Base-by-base conservation (phyloP, 192 early-diverging fungal genomes). In the Funneliformis geosporum region DNA sequence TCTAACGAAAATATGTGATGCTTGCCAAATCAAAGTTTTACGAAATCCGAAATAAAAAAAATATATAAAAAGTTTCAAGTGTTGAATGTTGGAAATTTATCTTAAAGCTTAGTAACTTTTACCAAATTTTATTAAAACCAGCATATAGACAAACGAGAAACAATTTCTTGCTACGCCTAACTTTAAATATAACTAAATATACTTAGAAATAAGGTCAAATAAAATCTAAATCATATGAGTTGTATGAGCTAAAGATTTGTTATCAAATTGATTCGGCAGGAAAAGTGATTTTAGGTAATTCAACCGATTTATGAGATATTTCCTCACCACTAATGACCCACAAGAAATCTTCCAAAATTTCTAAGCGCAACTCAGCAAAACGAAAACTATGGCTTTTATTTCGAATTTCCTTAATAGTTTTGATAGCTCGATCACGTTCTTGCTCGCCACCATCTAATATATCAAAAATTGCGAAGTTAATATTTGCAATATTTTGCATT, bases 271-370 rank as follows among this genome's bases (percentile, higher is more conserved):
- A 12, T 38, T 62, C 61, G 0, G 10, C 8, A 4, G 10, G 4
- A 8, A 27, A 62, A 1, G 60, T 62, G 8, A 25, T 64, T 69
- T 9, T 0, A 21, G 2, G 18, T 69, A n/a, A 8, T 43, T 69
- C 67, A 25, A 5, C 2, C 42, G 39, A 21, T 7, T 40, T 18
- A 0, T 14, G 2, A 69, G 67, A 18, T 5, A 3, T 18, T 40
- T n/a, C 67, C 9, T 44, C 40, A 42, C 67, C 67, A 42, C 16
- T 9, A n/a, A 69, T 44, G 21, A 69, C 39, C 67, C 67, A 69
- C 21, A 69, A 69, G 21, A 69, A 69, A 69, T 69, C 67, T 33
- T 69, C 67, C 8, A 69, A 69, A 43, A 42, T 40, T 69, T 69
- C 67, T 10, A 69, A 21, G 9, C 67, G 67, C n/a, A 40, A 42